phyloP scores from a whole-genome alignment of 2,329 filamentous ascomycete species.

The Stemphylium lycopersici region DNA sequence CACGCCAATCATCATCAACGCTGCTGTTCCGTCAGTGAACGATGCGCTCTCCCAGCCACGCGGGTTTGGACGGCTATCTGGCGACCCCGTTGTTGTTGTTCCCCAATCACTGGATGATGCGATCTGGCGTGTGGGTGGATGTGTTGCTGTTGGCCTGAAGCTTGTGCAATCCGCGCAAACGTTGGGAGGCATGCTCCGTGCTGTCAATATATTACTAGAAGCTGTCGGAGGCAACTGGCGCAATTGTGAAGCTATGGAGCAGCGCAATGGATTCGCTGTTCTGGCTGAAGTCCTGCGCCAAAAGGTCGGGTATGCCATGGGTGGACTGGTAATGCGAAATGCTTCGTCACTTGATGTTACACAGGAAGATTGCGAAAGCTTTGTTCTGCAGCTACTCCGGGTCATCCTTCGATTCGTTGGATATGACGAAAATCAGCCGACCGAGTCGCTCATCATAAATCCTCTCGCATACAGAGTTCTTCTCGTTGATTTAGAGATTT shows the following conservation, averaged over 20 bases:
- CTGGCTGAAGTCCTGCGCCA: conserved; percentile 81
- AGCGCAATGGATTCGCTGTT: conserved; percentile 91
- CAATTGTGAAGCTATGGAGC: conserved; percentile 98
- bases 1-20: conserved; percentile 84
- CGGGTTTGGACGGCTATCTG: conserved; percentile 81
- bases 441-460: conserved; percentile 93
- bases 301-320: conserved; percentile 68
- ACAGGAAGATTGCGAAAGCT: conserved; percentile 54
- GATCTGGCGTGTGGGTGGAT: conserved; percentile 91
- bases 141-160: conserved; percentile 82
- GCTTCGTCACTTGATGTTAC: conserved; percentile 43
- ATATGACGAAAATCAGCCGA: conserved; percentile 78
- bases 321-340: conserved; percentile 58
- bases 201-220: conserved; percentile 83
- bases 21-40: conserved; percentile 83
- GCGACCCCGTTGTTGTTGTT: conserved; percentile 78
- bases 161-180: conserved; percentile 78
- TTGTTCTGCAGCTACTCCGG: conserved; percentile 69
- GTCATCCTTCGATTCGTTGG: conserved; percentile 86
- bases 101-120: conserved; percentile 90
- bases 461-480: conserved; percentile 91
- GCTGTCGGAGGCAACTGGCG: conserved; percentile 92
- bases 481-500: conserved; percentile 90
- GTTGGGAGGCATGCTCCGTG: conserved; percentile 72
- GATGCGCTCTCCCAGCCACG: conserved; percentile 83